Evolutionary conservation across 768 basidiomycete species (phyloP).

Genomic region (Trichaptum fuscoviolaceum): DNA sequence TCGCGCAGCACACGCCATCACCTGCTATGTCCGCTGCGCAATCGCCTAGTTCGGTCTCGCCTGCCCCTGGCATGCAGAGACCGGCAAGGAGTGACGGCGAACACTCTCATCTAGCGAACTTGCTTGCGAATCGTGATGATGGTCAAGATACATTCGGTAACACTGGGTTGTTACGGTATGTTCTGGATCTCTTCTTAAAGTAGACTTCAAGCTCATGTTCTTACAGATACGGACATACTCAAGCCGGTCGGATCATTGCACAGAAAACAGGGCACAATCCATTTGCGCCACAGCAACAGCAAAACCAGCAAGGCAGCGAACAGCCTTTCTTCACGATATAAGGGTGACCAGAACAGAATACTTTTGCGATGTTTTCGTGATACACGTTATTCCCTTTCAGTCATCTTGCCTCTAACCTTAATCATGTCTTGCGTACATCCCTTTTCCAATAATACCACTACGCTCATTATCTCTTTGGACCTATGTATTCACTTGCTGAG

Average conservation of each 20-base stretch:
- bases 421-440: neutral
- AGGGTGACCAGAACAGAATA: neutral
- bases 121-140: constrained; percentile 87
- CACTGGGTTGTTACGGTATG: constrained; percentile 63
- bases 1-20: constrained; percentile 29
- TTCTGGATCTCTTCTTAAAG: constrained; percentile 16
- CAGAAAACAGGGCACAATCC: constrained; percentile 52
- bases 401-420: neutral
- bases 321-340: constrained; percentile 79
- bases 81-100: constrained; percentile 57
- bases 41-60: constrained; percentile 10
- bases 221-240: constrained; percentile 39
- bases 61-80: constrained; percentile 13
- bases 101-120: constrained; percentile 64
- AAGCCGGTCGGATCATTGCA: constrained; percentile 22
- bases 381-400: neutral
- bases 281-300: constrained; percentile 58
- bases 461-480: neutral
- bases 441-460: neutral
- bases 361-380: neutral
- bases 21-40: constrained; percentile 22
- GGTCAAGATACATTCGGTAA: constrained; percentile 98
- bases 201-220: constrained; percentile 5
- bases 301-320: constrained; percentile 50
- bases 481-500: neutral